These are phyloP conservation scores for Deinandra increscens DNA, from an alignment of 129 eudicot genomes.

Conservation along the genomic window DNA sequence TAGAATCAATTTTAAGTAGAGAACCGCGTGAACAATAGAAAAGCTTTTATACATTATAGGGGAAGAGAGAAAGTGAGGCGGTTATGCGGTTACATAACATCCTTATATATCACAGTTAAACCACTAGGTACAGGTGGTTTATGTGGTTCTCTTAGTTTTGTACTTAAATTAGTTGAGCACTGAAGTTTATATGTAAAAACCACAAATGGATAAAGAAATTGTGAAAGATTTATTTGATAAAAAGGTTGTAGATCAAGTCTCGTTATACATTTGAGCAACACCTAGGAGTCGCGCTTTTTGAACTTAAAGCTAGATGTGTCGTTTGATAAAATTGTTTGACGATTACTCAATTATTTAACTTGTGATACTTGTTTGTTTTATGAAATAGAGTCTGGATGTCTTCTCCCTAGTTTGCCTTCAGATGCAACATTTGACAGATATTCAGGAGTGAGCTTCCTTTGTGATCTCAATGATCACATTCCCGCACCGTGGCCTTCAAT, in stretches of 20 bases:
- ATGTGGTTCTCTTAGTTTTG: neutral
- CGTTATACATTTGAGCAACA: no score
- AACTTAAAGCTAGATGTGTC: no score
- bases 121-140: no score
- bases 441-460: slow-evolving; percentile 80
- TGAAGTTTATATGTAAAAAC: neutral
- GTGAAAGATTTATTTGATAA: no score
- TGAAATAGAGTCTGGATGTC: slow-evolving; percentile 81
- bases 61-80: neutral
- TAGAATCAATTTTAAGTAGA: neutral
- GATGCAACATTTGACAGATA: slow-evolving; percentile 73
- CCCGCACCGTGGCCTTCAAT: slow-evolving; percentile 96
- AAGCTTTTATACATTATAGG: no score
- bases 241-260: no score
- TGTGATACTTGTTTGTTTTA: slow-evolving; percentile 3
- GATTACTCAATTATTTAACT: slow-evolving; percentile 5
- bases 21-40: neutral
- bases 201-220: no score
- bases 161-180: neutral
- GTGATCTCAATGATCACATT: slow-evolving; percentile 94
- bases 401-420: slow-evolving; percentile 93
- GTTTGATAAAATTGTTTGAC: neutral
- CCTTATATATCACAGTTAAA: neutral
- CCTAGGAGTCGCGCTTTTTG: no score
- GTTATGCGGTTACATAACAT: neutral